Conservation (phyloP, 768 basidiomycete genomes). For the Coprinellus aureogranulatus region DNA sequence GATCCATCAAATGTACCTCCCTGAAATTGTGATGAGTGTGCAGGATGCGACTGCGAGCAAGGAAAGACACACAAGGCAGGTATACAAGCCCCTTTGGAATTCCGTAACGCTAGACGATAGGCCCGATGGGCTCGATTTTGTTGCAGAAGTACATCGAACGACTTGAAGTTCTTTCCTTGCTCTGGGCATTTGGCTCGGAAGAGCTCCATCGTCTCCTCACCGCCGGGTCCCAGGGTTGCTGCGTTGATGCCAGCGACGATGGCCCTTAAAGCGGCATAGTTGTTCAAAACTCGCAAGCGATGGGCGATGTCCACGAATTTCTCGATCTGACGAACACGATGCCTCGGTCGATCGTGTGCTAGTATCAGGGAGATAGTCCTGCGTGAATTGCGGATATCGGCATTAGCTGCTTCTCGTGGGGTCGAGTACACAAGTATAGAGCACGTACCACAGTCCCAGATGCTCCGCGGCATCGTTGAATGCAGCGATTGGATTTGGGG, state of each 20-base stretch:
- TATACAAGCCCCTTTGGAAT: constrained; percentile 83
- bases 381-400: background rate
- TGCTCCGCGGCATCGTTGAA: constrained; percentile 81
- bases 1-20: constrained; percentile 88
- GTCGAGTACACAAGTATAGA: background rate
- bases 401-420: background rate
- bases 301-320: constrained; percentile 84
- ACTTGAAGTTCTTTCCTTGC: constrained; percentile 72
- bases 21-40: constrained; percentile 38
- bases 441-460: constrained; percentile 73
- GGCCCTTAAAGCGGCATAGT: constrained; percentile 90
- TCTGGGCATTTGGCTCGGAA: constrained; percentile 68
- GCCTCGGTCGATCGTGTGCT: constrained; percentile 75
- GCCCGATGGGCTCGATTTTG: constrained; percentile 79
- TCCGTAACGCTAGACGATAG: constrained; percentile 86
- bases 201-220: constrained; percentile 72
- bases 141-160: constrained; percentile 82
- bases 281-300: constrained; percentile 77
- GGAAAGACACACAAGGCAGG: constrained; percentile 66
- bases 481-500: constrained; percentile 60
- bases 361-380: constrained; percentile 93
- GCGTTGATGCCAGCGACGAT: constrained; percentile 92
- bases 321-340: constrained; percentile 80
- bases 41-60: no score
- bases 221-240: constrained; percentile 59